Base-by-base conservation (phyloP, 2,329 filamentous ascomycete species). In the Aspergillus jensenii region DNA sequence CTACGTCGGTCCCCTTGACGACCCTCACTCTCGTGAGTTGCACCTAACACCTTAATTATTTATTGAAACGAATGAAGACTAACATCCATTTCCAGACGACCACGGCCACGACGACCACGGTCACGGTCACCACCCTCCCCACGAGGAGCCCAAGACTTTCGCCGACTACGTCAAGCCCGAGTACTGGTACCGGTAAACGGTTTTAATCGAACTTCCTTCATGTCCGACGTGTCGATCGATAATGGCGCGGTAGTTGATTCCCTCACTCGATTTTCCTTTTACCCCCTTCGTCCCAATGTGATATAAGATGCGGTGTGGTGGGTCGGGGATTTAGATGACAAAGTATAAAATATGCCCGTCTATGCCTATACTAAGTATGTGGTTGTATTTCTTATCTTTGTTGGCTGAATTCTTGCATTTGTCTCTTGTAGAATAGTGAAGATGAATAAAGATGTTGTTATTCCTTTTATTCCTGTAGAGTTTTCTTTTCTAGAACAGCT, bases 161-260 rank as follows among this genome's bases (percentile, higher is more conserved):
- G 91, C 91, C 79, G 90, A 99, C 84, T 98, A 85, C 80, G 87
- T 99, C 81, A 92, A 90, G 86, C 91, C 93, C 61, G 87, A 97
- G 76, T 99, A 98, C 85, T 87, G 87, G 83, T 96, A 93, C 74
- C 72, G 73, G 74, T 80, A 76, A 73, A 76, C 71, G 52, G 27
- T 37, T 44, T 56, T 51, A 2, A 31, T 51, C 31, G 27, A 48
- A 27, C 45, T 35, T n/a, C 5, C 45, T 35, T n/a, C 5, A 35
- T 61, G 62, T 60, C 41, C 55, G 56, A 61, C 56, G 9, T 44
- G 51, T 62, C 58, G 54, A 62, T 55, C 56, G 54, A 62, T 55
- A 61, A 60, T 58, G 52, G 54, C 50, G 56, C 56, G 54, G 44
- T 49, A 58, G 58, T 59, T 40, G 40, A 53, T 58, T 61, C 31